phyloP scores from a whole-genome alignment of 2,329 filamentous ascomycete species.

The Ophiostoma himal-ulmi region DNA sequence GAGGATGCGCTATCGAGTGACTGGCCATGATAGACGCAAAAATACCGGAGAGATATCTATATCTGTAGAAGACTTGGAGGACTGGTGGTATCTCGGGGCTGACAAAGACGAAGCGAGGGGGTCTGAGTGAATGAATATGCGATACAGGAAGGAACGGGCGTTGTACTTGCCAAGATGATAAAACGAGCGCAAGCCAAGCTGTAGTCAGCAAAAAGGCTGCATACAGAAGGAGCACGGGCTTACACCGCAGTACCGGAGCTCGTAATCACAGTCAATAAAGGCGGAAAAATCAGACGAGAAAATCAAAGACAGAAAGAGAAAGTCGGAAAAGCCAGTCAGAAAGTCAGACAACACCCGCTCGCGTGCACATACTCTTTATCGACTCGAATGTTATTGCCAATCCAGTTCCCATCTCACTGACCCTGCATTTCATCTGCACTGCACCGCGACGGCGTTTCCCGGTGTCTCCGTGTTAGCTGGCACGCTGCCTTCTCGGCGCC shows the following conservation, averaged over 20 bases:
- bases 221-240: not conserved
- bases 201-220: not conserved
- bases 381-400: not conserved
- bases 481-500: not conserved
- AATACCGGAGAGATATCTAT: not conserved
- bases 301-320: not conserved
- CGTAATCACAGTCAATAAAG: no score
- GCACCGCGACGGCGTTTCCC: not conserved
- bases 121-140: not conserved
- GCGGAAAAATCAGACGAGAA: not conserved
- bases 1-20: not conserved
- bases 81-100: not conserved
- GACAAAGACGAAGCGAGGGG: not conserved
- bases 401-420: not conserved
- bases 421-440: conserved; percentile 1
- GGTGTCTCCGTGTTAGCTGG: conserved; percentile 10
- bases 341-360: not conserved
- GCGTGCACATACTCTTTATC: not conserved
- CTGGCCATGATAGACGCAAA: not conserved
- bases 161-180: conserved; percentile 11
- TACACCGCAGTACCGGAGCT: not conserved
- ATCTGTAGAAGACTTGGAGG: no score
- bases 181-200: not conserved
- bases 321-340: not conserved
- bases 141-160: not conserved